A percentile compares a stretch with the other conserved stretches of the same genome.
phyloP scores from a whole-genome alignment of 2,329 filamentous ascomycete species.

The Keithomyces neogunnii region DNA sequence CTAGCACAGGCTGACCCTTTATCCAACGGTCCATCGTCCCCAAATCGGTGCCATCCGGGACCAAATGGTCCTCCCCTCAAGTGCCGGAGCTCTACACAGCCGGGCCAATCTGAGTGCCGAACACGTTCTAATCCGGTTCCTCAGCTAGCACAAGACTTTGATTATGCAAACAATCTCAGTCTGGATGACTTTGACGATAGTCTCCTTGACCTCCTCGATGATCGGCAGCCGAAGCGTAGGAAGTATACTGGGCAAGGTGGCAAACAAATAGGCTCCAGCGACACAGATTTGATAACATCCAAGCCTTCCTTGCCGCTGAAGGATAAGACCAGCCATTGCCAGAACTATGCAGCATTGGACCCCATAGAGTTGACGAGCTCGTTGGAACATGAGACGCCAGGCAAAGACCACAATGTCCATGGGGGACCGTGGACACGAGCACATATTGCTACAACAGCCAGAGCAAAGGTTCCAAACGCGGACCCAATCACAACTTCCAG shows the following conservation, averaged over 20 bases:
- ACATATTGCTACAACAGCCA: background rate
- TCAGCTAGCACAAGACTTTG: background rate
- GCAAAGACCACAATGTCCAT: background rate
- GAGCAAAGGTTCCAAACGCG: background rate
- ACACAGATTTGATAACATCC: background rate
- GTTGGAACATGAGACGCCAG: slow-evolving; percentile 11
- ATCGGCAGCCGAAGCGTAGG: slow-evolving; percentile 3
- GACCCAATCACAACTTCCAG: slow-evolving; percentile 4
- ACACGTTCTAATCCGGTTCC: background rate
- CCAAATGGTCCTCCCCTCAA: background rate
- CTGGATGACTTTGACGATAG: background rate
- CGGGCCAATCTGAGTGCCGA: background rate
- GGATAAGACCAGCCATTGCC: background rate
- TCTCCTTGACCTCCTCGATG: background rate
- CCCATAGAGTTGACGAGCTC: slow-evolving; percentile 31
- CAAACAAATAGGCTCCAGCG: background rate
- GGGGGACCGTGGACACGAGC: background rate
- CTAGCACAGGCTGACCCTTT: no score
- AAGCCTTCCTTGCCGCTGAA: background rate
- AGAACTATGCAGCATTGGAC: slow-evolving; percentile 10
- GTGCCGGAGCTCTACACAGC: background rate
- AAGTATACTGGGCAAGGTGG: background rate
- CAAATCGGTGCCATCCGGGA: background rate
- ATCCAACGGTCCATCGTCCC: background rate
- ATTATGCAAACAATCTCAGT: slow-evolving; percentile 1